Evolutionary conservation across 768 basidiomycete species (phyloP), one percentile per base, ranked within the genome.

Genomic region (Lyophyllum semitale): DNA sequence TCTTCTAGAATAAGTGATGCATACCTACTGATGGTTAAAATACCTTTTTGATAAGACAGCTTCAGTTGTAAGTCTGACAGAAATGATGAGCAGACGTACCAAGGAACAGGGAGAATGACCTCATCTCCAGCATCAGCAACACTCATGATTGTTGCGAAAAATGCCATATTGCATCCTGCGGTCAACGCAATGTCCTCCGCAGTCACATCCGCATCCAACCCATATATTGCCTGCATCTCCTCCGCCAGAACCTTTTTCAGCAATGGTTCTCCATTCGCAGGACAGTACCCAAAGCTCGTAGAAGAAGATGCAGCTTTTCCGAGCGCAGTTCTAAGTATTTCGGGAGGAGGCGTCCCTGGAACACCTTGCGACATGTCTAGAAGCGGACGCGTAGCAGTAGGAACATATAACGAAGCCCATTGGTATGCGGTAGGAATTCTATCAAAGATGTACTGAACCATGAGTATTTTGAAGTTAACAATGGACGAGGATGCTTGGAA

Each of bases 291-390:
- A 41, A 81, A 81, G 30, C 73, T 77, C 4, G 48, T 42, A 0
- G 77, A 75, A 38, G 77, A 77, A 8, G 77, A 68, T 0, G 81
- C 69, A 0, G 81, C 76, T 8, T 63, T 63, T 0, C 72, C 75
- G 1, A 93, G 65, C 1, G 82, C 78, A 0, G 76, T 63, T 30
- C 84, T 77, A 8, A 91, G 69, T 1, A 64, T 47, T 2, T 71
- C 63, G 2, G 86, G 82, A 0, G 92, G 91, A 0, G 85, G 82
- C 0, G 72, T 74, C 5, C 86, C 85, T 0, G 92, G 92, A 0
- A 85, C 84, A 37, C 92, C 88, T 68, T 92, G 89, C 1, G 87
- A 85, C 76, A 91, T 84, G 61, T 77, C 87, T 66, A 92, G 76
- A 2, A 91, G 70, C 0, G 83, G 84, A 8, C 75, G 73, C 22